phyloP scores from a whole-genome alignment of 805 yeast species.

The Saturnispora saitoi region DNA sequence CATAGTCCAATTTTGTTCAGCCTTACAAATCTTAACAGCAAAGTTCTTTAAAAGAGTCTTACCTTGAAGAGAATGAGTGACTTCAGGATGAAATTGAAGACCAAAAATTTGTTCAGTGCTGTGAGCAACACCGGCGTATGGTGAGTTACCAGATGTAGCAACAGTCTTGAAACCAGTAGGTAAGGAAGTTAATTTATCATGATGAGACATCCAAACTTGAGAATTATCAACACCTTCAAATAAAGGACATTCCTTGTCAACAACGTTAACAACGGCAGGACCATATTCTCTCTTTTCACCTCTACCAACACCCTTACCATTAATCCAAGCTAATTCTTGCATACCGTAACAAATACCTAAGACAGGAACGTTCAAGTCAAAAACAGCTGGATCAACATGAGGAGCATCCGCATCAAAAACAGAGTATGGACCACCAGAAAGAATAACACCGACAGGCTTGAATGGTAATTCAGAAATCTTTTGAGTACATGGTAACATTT shows the following conservation, averaged over 20 bases:
- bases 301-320: slow-evolving; percentile 87
- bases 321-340: slow-evolving; percentile 98
- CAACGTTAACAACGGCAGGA: slow-evolving; percentile 85
- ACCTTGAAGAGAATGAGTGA: slow-evolving; percentile 91
- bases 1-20: slow-evolving; percentile 93
- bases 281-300: slow-evolving; percentile 98
- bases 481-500: slow-evolving; percentile 98
- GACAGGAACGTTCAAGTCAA: slow-evolving; percentile 86
- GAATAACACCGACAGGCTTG: slow-evolving; percentile 93
- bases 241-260: slow-evolving; percentile 57
- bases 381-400: slow-evolving; percentile 91
- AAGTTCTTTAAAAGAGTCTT: slow-evolving; percentile 81
- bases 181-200: slow-evolving; percentile 85
- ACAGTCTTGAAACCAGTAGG: slow-evolving; percentile 85
- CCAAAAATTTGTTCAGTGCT: slow-evolving; percentile 72
- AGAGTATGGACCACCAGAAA: slow-evolving; percentile 97
- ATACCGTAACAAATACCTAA: slow-evolving; percentile 98
- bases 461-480: slow-evolving; percentile 85
- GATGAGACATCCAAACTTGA: slow-evolving; percentile 99
- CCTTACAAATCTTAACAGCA: slow-evolving; percentile 85
- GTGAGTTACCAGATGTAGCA: slow-evolving; percentile 91
- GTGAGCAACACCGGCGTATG: slow-evolving; percentile 87
- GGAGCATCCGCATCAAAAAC: slow-evolving; percentile 95
- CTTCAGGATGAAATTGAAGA: slow-evolving; percentile 99
- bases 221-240: slow-evolving; percentile 89